Evolutionary conservation across 352 stramenopile species (phyloP), one percentile per base, ranked within the genome.

Genomic region (Elongisporangium senticosum): DNA sequence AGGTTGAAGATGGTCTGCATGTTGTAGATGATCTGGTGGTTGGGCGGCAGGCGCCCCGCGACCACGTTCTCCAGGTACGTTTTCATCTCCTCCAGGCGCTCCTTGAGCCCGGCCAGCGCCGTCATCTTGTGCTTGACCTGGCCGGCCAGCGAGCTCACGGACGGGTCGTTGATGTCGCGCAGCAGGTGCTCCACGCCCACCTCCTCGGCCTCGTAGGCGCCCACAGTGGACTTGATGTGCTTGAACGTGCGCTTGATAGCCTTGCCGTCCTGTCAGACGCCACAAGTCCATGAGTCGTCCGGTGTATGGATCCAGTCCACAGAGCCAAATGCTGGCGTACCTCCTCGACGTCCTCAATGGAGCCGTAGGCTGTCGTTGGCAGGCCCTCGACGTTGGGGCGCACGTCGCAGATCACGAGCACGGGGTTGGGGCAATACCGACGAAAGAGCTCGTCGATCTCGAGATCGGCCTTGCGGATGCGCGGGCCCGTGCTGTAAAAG

Each of bases 1-100:
- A 99, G 72, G 74, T 99, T 99, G 71, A 99, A 97, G 69, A 99
- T 99, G n/a, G 95, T 98, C 83, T 99, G 97, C 86, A 99, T 96
- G 80, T 99, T 99, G 85, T 98, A 98, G 61, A 99, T 89, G 80
- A 99, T 99, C 64, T 93, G 84, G 69, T 93, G 78, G 69, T 93
- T 93, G 23, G 77, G 71, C 37, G 84, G 84, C 53, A 92, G 60
- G 17, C 71, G 74, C 24, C 84, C 89, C 8, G 79, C 78, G 13
- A 96, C 84, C 19, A 98, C 93, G 55, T 95, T 93, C 70, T 98
- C 87, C 23, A 99, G 74, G 72, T 99, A 99, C 69, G 87, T 84
- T 71, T 98, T 97, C 89, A 98, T 99, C 77, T 99, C 96, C 49
- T 98, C 84, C n/a, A 99, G 78, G 53, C 92, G 82, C 50, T 93